Base-by-base conservation (phyloP, 148 eudicot genomes). In the Camellia lanceoleosa region DNA sequence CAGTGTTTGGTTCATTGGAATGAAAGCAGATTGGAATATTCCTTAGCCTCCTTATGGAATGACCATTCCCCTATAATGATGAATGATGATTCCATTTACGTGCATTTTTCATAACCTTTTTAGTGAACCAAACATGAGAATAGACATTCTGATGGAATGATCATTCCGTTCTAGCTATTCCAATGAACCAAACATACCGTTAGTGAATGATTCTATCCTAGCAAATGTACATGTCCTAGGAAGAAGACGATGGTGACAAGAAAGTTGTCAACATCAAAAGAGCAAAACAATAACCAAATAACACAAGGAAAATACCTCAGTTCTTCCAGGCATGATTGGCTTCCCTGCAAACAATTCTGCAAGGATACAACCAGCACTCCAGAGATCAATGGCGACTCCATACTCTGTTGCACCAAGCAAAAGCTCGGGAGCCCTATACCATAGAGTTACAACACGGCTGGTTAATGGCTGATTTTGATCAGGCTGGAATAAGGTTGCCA, bases 301-400 rank as follows among this genome's bases (percentile, higher is more conserved):
- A 42, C 42, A 19, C 20, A 12, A 70, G 30, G 41, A 75, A 51
- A 68, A 74, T 87, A 92, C 98, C 96, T 94, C 98, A 15, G 98
- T 92, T 81, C 98, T 90, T 73, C 98, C 98, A 0, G 96, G 94
- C 98, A 94, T 92, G 79, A 94, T 92, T 61, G 96, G 96, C 87
- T 90, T 94, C 51, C 98, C 98, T 71, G 91, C 89, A 84, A 92
- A 92, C 43, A 94, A 78, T 84, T 94, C 98, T 14, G 94, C 98
- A 83, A 94, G 84, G 42, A 94, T 90, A 84, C 98, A 94, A 74
- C 98, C 98, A 5, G 83, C 91, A 80, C 98, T 94, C 98, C 98
- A 94, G 87, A 92, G 87, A 88, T 94, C 98, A 23, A 94, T 87
- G 73, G 89, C 86, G 74, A 88, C 86, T n/a, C 93, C 96, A 86